Conservation (phyloP, 352 stramenopile species). For the Globisporangium iwayamae region DNA sequence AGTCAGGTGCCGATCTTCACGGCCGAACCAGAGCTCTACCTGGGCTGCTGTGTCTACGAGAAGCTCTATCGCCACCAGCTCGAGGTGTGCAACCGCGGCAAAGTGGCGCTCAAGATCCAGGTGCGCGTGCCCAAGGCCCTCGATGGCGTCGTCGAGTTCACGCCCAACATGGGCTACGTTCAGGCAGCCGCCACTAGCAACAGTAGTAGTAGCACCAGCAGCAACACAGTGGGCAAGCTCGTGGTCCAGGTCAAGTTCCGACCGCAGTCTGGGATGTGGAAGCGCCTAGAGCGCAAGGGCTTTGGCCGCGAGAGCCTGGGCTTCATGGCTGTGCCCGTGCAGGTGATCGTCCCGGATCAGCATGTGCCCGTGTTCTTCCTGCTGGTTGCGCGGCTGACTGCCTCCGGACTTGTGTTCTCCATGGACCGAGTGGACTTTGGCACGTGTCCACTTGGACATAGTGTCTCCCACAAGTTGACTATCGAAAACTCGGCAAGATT, state of each 20-base stretch:
- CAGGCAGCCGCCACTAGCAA: constrained; percentile 31
- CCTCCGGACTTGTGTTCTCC: constrained; percentile 17
- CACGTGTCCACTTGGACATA: constrained; percentile 34
- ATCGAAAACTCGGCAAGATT: constrained; percentile 30
- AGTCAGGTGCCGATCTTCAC: constrained; percentile 47
- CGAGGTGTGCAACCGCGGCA: constrained; percentile 81
- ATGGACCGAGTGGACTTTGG: constrained; percentile 30
- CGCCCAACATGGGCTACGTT: constrained; percentile 83
- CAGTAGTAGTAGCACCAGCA: neutral
- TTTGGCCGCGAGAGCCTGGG: constrained; percentile 35
- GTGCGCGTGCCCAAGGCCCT: constrained; percentile 68
- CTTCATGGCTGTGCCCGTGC: constrained; percentile 42
- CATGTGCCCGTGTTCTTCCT: constrained; percentile 38
- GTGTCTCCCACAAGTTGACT: constrained; percentile 24
- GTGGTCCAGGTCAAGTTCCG: constrained; percentile 70
- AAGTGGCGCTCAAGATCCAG: constrained; percentile 82
- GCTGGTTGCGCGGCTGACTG: constrained; percentile 30
- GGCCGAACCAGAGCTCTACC: constrained; percentile 40
- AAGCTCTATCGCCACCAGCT: constrained; percentile 87
- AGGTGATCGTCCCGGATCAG: constrained; percentile 62
- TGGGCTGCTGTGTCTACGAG: constrained; percentile 81
- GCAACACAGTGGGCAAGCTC: constrained; percentile 33
- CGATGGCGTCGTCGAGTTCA: constrained; percentile 65
- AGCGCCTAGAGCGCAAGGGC: constrained; percentile 31
- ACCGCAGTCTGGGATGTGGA: constrained; percentile 45